Base-by-base conservation (phyloP, 1,284 basidiomycete species). In the Sporisorium reilianum region DNA sequence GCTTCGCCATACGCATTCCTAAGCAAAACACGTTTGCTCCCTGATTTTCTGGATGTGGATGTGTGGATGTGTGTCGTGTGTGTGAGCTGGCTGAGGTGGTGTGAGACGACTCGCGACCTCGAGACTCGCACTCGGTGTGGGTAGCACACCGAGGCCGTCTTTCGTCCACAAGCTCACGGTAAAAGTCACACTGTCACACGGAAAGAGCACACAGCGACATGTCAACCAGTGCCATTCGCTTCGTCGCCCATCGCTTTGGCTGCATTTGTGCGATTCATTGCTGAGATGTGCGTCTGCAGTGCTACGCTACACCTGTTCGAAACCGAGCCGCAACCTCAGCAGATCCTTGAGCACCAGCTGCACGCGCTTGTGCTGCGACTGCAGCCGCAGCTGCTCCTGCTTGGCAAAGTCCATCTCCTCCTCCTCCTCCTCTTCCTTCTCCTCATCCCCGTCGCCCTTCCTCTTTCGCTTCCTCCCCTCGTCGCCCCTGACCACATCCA, bases 291-390 rank as follows among this genome's bases (percentile, higher is more conserved):
- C 16, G 8, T 20, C 38, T 20, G 9, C 4, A 14, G 3, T 5
- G 4, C 20, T 14, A 4, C 41, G 9, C 28, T 57, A 75, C 8
- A 75, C 64, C 26, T 50, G 50, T 30, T 75, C 73, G 26, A 75
- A 75, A 0, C 73, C 73, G 16, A 61, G 40, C 0, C 73, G 46
- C n/a, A 75, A 32, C 8, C 66, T 46, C 1, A 71, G 38, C 8
- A 75, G 34, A n/a, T 75, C 73, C 28, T 67, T 64, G 20, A 75
- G 32, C 8, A 75, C 46, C 23, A 75, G 36, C 40, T 75, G 67
- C 0, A 70, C 72, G 1, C 72, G 44, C 25, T 75, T 75, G 11
- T 63, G 59, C 44, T 75, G 58, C n/a, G 64, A 63, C 50, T 64
- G 59, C 23, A 64, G 36, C 1, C 72, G 45, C 9, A 36, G 16